Evolutionary conservation across 768 basidiomycete species (phyloP).

Genomic region (Bullera alba): DNA sequence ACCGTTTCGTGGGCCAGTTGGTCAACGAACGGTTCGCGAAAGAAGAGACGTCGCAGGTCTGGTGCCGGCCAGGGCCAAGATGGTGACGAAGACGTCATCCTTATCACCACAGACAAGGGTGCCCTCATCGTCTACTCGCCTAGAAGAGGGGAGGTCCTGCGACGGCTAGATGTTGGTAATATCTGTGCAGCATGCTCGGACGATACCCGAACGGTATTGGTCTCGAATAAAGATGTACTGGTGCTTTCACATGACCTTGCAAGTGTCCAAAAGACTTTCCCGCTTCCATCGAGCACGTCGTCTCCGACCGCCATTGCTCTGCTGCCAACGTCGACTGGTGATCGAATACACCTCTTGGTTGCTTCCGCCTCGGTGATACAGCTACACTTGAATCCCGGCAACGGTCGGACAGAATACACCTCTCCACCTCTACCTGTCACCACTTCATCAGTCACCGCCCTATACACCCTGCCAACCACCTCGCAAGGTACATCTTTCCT

Average conservation of each 20-base stretch:
- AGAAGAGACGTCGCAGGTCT: conserved; percentile 22
- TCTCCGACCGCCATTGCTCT: conserved; percentile 22
- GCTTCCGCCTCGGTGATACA: conserved; percentile 21
- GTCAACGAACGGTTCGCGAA: conserved; percentile 6
- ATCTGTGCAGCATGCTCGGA: conserved; percentile 22
- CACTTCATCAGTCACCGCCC: conserved; percentile 26
- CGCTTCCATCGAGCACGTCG: conserved; percentile 14
- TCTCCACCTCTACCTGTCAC: conserved; percentile 35
- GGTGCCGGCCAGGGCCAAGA: conserved; percentile 4
- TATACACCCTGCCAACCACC: conserved; percentile 24
- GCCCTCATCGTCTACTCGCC: conserved; percentile 30
- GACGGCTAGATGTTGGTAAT: conserved; percentile 14
- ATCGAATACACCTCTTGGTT: conserved; percentile 23
- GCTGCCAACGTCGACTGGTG: conserved; percentile 19
- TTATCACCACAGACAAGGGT: conserved; percentile 24
- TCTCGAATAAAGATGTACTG: conserved; percentile 19
- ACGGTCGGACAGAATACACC: conserved; percentile 16
- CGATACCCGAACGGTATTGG: conserved; percentile 17
- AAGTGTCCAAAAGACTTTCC: conserved; percentile 16
- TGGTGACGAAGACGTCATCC: conserved; percentile 22
- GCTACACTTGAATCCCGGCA: conserved; percentile 23
- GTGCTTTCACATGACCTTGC: conserved; percentile 16
- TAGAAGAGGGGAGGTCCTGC: conserved; percentile 9
- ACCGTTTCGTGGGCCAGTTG: conserved; percentile 23
- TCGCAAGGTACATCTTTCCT: conserved; percentile 25